These are phyloP conservation scores for Biscogniauxia mediterranea DNA, from an alignment of 2,329 filamentous ascomycete species.

Conservation along the genomic window DNA sequence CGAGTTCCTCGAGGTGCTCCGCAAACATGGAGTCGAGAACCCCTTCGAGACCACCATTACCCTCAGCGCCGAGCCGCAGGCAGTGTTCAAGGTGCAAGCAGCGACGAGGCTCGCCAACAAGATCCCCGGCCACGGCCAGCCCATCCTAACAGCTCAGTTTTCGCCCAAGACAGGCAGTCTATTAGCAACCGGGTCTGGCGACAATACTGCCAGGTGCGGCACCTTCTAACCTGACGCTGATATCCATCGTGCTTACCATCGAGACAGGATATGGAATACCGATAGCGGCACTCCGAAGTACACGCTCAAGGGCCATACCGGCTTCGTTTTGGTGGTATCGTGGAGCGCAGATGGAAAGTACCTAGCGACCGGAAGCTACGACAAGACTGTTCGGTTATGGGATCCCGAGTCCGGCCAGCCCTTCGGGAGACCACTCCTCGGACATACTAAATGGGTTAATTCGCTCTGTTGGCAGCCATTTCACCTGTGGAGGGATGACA, in stretches of 20 bases:
- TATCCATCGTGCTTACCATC: neutral
- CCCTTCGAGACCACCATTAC: conserved; percentile 56
- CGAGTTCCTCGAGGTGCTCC: conserved; percentile 54
- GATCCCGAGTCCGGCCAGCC: conserved; percentile 77
- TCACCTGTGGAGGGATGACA: conserved; percentile 73
- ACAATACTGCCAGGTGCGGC: conserved; percentile 66
- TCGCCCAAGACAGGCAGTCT: conserved; percentile 74
- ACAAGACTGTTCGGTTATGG: conserved; percentile 89
- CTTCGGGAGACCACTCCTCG: conserved; percentile 70
- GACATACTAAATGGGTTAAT: conserved; percentile 87
- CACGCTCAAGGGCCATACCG: conserved; percentile 82
- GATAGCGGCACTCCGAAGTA: conserved; percentile 87
- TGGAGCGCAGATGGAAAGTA: conserved; percentile 82
- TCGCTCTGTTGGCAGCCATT: conserved; percentile 92
- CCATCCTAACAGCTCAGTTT: conserved; percentile 84
- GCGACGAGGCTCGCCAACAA: conserved; percentile 86
- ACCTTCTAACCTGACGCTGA: neutral
- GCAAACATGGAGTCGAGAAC: conserved; percentile 55
- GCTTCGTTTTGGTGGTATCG: conserved; percentile 84
- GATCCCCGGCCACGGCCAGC: conserved; percentile 87
- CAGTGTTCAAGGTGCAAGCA: conserved; percentile 88
- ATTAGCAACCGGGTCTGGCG: conserved; percentile 85
- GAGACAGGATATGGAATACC: conserved; percentile 78
- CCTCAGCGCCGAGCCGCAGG: conserved; percentile 72
- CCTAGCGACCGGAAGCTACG: conserved; percentile 88